Percentiles rank a stretch among this genome's conserved stretches.
These are phyloP conservation scores for Dictyostelium purpureum DNA, from an alignment of 78 protist species.

Conservation along the genomic window DNA sequence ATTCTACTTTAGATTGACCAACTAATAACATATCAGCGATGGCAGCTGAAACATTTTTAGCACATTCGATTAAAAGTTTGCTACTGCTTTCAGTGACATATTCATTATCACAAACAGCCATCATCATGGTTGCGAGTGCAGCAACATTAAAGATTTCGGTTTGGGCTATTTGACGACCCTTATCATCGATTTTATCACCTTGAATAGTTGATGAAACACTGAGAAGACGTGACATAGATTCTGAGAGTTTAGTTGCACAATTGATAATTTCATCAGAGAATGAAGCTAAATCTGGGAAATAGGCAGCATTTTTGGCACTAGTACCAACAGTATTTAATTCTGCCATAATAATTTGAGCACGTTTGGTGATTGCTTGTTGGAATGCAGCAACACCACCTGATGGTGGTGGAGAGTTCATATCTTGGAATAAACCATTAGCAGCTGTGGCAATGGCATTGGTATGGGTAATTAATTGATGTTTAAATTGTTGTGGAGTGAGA, in stretches of 20 bases:
- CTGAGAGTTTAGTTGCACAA: slow-evolving; percentile 49
- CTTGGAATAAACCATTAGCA: slow-evolving; percentile 28
- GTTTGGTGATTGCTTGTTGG: slow-evolving; percentile 34
- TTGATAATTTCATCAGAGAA: slow-evolving; percentile 68
- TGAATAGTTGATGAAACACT: neutral
- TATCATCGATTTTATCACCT: slow-evolving; percentile 24
- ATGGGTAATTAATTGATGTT: slow-evolving; percentile 59
- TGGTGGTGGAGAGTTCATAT: slow-evolving; percentile 47
- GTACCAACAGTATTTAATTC: slow-evolving; percentile 62
- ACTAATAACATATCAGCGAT: neutral
- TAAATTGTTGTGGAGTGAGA: slow-evolving; percentile 72
- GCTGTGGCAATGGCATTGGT: slow-evolving; percentile 55
- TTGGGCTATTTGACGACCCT: slow-evolving; percentile 15
- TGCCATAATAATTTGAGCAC: slow-evolving; percentile 75
- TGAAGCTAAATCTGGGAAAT: slow-evolving; percentile 57
- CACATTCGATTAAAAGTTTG: slow-evolving; percentile 40
- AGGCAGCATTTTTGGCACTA: slow-evolving; percentile 62
- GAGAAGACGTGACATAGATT: slow-evolving; percentile 33
- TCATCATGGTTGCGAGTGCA: slow-evolving; percentile 51
- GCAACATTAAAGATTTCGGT: slow-evolving; percentile 2
- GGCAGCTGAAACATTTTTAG: slow-evolving; percentile 27
- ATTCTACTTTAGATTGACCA: slow-evolving; percentile 21
- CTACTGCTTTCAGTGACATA: slow-evolving; percentile 40
- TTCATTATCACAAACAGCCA: slow-evolving; percentile 57
- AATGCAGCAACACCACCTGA: slow-evolving; percentile 60